These are phyloP conservation scores for Diaporthe nobilis DNA, from an alignment of 2,329 filamentous ascomycete genomes.

Conservation along the genomic window DNA sequence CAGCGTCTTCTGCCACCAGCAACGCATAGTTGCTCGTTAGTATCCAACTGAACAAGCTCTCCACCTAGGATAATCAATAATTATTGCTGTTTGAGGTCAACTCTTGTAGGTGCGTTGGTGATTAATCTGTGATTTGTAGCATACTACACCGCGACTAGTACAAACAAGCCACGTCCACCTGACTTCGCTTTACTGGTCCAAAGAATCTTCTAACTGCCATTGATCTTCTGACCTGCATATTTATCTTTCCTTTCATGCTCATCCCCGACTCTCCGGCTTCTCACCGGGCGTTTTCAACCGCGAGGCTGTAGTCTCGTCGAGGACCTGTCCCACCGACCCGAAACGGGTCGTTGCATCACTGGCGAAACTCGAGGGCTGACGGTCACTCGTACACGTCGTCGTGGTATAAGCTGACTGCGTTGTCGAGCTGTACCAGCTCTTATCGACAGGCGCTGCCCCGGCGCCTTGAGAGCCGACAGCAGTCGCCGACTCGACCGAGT, in stretches of 20 bases:
- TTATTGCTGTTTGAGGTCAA: too few species aligned
- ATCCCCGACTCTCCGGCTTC: background rate
- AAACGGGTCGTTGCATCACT: background rate
- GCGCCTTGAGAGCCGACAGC: background rate
- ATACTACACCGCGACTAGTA: background rate
- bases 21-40: too few species aligned
- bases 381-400: background rate
- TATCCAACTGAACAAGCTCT: too few species aligned
- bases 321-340: background rate
- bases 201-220: background rate
- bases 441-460: background rate
- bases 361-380: constrained; percentile 16
- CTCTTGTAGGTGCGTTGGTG: too few species aligned
- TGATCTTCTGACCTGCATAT: background rate
- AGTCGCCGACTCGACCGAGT: background rate
- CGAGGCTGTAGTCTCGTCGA: background rate
- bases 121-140: background rate
- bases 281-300: background rate
- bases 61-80: too few species aligned
- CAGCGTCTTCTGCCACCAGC: too few species aligned
- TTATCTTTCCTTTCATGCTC: background rate
- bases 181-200: too few species aligned
- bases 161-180: background rate
- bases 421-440: constrained; percentile 12
- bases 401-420: background rate